A percentile compares a stretch with the other conserved stretches of the same genome.
phyloP scores from a whole-genome alignment of 495 filamentous ascomycete species.

The Xeromyces bisporus region DNA sequence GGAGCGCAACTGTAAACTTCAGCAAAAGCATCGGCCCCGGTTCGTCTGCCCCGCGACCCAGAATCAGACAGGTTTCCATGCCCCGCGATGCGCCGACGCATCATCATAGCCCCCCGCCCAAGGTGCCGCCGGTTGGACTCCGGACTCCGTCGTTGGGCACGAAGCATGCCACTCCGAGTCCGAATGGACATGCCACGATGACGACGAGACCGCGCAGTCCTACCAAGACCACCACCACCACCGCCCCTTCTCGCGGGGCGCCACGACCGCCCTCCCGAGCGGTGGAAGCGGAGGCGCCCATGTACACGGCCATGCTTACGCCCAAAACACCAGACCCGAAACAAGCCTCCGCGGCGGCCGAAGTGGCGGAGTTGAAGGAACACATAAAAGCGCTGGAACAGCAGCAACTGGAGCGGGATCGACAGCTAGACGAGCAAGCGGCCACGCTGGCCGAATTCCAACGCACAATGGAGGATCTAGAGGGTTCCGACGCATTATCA shows the following conservation, averaged over 20 bases:
- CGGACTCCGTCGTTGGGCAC: slow-evolving; percentile 25
- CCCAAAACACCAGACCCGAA: too few species aligned
- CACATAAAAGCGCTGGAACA: slow-evolving; percentile 46
- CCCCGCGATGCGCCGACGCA: slow-evolving; percentile 64
- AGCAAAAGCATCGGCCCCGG: slow-evolving; percentile 75
- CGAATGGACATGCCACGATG: slow-evolving; percentile 14
- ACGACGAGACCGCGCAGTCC: slow-evolving; percentile 24
- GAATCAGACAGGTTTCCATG: slow-evolving; percentile 48
- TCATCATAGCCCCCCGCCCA: slow-evolving; percentile 19
- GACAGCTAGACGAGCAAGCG: slow-evolving; percentile 74
- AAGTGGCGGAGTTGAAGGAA: slow-evolving; percentile 35
- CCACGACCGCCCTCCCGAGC: slow-evolving; percentile 27
- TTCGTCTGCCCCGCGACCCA: slow-evolving; percentile 49
- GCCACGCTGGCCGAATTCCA: slow-evolving; percentile 50
- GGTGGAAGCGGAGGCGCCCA: slow-evolving; percentile 18
- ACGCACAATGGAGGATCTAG: slow-evolving; percentile 37
- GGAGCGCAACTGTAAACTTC: slow-evolving; percentile 38
- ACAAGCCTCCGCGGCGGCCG: slow-evolving; percentile 25
- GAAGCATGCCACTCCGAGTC: too few species aligned
- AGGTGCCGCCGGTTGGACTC: slow-evolving; percentile 39
- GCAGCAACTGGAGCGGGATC: slow-evolving; percentile 70
- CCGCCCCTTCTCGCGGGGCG: slow-evolving; percentile 26
- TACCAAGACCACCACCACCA: slow-evolving; percentile 24
- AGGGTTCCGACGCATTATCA: slow-evolving; percentile 60
- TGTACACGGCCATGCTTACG: not conserved